phyloP scores from a whole-genome alignment of 495 filamentous ascomycete genomes.

The Oidiodendron maius region DNA sequence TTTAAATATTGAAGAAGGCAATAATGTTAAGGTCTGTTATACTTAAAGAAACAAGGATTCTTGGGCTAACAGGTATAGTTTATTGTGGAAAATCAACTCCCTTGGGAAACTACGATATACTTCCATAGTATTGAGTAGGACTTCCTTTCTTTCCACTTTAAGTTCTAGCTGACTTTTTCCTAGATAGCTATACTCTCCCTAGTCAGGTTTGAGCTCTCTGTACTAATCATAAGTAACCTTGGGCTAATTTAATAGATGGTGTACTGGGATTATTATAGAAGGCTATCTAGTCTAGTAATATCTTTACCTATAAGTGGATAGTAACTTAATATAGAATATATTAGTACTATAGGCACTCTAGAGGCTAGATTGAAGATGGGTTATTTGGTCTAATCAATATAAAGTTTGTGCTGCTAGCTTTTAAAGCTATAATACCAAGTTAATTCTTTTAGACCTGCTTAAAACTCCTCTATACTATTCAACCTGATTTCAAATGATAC shows the following conservation, averaged over 20 bases:
- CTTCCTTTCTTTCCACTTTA: conserved; percentile 14
- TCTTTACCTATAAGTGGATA: conserved; percentile 39
- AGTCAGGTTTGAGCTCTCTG: conserved; percentile 16
- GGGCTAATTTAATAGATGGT: conserved; percentile 30
- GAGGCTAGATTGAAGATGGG: conserved; percentile 44
- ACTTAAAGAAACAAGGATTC: neutral
- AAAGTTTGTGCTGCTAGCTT: conserved; percentile 14
- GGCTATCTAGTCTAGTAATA: conserved; percentile 36
- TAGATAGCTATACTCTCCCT: conserved; percentile 35
- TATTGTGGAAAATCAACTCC: conserved; percentile 48
- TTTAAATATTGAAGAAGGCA: conserved; percentile 54
- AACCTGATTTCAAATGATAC: conserved; percentile 34
- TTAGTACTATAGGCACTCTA: conserved; percentile 50
- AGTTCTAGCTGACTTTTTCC: conserved; percentile 7
- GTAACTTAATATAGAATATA: conserved; percentile 45
- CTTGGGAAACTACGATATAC: conserved; percentile 46
- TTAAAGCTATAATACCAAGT: neutral
- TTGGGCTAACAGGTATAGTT: conserved; percentile 13
- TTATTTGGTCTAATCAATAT: conserved; percentile 48
- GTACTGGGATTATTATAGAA: conserved; percentile 42
- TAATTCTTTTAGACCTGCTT: neutral
- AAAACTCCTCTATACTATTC: conserved; percentile 36
- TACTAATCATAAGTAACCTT: neutral
- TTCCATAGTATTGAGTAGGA: conserved; percentile 38
- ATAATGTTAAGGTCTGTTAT: conserved; percentile 47